phyloP scores from a whole-genome alignment of 1,139 yeast genomes.

The Debaryomyces psychrophilus region DNA sequence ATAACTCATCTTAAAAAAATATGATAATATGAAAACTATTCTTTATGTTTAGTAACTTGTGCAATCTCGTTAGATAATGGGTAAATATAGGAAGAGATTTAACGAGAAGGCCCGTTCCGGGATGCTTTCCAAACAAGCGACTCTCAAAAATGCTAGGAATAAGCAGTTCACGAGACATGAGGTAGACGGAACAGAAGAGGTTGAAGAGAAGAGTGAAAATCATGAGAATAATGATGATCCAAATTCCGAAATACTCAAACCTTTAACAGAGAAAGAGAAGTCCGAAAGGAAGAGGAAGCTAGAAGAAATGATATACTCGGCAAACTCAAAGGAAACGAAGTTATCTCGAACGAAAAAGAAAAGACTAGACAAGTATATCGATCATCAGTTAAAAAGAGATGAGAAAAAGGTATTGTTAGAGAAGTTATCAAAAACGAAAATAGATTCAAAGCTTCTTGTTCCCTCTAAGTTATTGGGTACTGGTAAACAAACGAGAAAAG shows the following conservation, averaged over 20 bases:
- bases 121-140: slow-evolving; percentile 78
- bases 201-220: slow-evolving; percentile 15
- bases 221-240: slow-evolving; percentile 38
- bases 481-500: slow-evolving; percentile 72
- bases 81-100: slow-evolving; percentile 76
- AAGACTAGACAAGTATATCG: slow-evolving; percentile 74
- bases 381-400: slow-evolving; percentile 86
- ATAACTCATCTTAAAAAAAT: slow-evolving; percentile 10
- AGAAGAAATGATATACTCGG: slow-evolving; percentile 55
- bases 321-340: slow-evolving; percentile 65
- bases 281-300: slow-evolving; percentile 66
- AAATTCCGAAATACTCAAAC: slow-evolving; percentile 61
- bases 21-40: slow-evolving; percentile 6
- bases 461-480: slow-evolving; percentile 79
- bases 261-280: slow-evolving; percentile 59
- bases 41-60: not conserved
- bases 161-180: slow-evolving; percentile 62
- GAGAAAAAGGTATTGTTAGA: slow-evolving; percentile 79
- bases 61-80: slow-evolving; percentile 50
- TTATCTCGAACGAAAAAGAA: slow-evolving; percentile 75
- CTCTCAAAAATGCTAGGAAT: slow-evolving; percentile 67
- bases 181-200: slow-evolving; percentile 32
- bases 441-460: slow-evolving; percentile 69
- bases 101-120: slow-evolving; percentile 88
- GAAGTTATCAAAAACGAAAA: slow-evolving; percentile 69